Conservation (phyloP, 2,329 filamentous ascomycete species). For the Lachnellula cervina region DNA sequence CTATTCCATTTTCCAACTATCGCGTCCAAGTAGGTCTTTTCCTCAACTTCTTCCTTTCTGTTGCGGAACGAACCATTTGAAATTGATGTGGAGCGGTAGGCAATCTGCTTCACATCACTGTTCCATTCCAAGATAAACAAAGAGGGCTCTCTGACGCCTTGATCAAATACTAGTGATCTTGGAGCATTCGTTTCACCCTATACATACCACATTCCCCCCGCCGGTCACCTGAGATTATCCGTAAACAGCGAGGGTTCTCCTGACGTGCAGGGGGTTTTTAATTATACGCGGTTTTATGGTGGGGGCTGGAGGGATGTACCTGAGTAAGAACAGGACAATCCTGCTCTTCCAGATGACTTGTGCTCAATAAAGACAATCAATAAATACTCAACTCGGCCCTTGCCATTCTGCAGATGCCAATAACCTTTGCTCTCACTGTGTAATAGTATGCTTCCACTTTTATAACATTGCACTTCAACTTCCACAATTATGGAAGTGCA, state of each 20-base stretch:
- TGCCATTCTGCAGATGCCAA: too few species aligned
- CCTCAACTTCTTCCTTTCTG: not conserved
- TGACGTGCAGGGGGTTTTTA: too few species aligned
- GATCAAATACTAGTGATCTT: constrained; percentile 40
- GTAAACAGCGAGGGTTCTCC: not conserved
- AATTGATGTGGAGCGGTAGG: constrained; percentile 50
- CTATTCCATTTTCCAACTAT: not conserved
- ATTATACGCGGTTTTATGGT: too few species aligned
- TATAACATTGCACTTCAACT: too few species aligned
- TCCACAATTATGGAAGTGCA: too few species aligned
- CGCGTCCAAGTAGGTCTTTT: not conserved
- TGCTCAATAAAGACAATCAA: too few species aligned
- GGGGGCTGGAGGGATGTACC: too few species aligned
- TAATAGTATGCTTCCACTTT: too few species aligned
- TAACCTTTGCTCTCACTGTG: too few species aligned
- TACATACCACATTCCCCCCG: constrained; percentile 37
- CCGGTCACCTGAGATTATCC: not conserved
- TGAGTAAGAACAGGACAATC: too few species aligned
- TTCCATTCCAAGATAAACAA: constrained; percentile 53
- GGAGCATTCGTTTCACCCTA: constrained; percentile 61
- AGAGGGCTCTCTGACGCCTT: constrained; percentile 58
- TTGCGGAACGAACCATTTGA: constrained; percentile 41
- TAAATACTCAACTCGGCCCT: too few species aligned
- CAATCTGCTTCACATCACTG: constrained; percentile 53
- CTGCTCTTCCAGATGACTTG: too few species aligned